Evolutionary conservation across 768 basidiomycete species (phyloP), one percentile per base, ranked within the genome.

Genomic region (Harrya chromipes): DNA sequence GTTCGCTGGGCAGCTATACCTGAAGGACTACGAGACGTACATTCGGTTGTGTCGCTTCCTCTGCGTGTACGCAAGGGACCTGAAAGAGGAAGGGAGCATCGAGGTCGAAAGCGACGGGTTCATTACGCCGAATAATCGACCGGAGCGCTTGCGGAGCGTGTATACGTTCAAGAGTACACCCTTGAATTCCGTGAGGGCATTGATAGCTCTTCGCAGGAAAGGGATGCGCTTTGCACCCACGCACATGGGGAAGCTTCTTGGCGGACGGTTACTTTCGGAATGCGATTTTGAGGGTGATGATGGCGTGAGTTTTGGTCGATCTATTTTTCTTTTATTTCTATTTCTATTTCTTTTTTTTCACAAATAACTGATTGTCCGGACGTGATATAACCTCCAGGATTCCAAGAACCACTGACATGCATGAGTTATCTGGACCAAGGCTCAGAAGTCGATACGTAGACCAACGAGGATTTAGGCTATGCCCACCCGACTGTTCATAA

Each of bases 171-270:
- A 57, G n/a, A 21, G 46, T n/a, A 72, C 70, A 20, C 76, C 74
- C 4, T 17, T 77, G 1, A 36, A 49, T 10, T 62, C 66, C 12
- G 20, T 69, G 43, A 54, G 45, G 35, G 45, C 20, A 6, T 39
- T 67, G 39, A 46, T 63, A 7, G 17, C 49, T 11, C 49, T 70
- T 35, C 68, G 74, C 6, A 66, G 75, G 57, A 78, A 74, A 46
- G 75, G 74, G 6, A 57, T 68, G 59, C 49, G 56, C 11, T 78
- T 67, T 52, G 40, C 55, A 13, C 41, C 41, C 31, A 77, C 76
- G 5, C 74, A 78, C 50, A 56, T 76, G 55, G 76, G 77, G 2
- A 69, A 69, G 38, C 60, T 77, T 24, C 35, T 78, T 23, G 52
- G 65, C 35, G 65, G 59, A 23, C 58, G 59, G 20, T 19, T 49